Evolutionary conservation across 2,329 filamentous ascomycete species (phyloP), one percentile per base, ranked within the genome.

Genomic region (Ambrosiella beaveri): DNA sequence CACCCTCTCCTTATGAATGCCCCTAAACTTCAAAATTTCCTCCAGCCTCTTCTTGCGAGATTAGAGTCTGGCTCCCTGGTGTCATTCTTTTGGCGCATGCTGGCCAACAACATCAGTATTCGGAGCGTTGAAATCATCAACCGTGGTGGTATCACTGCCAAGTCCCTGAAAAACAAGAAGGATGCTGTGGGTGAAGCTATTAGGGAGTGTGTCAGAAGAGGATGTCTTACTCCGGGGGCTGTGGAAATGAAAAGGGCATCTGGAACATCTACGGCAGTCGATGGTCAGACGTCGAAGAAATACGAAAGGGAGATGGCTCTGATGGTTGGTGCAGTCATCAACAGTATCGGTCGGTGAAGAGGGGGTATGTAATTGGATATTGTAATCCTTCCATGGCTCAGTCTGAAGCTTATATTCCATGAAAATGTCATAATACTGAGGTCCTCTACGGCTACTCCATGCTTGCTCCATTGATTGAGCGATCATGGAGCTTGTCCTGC

Each of bases 301-400:
- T 96, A 88, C 88, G 91, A 96, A 65, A 79, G 91, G 44, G 93
- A 97, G 71, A 85, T 90, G 53, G 89, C 90, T 1, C 90, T 97
- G 53, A 96, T 97, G 91, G 86, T 95, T 47, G 85, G 86, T 56
- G 87, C 87, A 64, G 81, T 96, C 5, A 75, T 89, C 44, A 78
- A 77, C 53, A 76, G 76, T 60, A 64, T 81, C 3, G 72, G 74
- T 9, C 40, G 51, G 40, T 58, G 57, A 58, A 27, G 8, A 13
- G n/a, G 51, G 37, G 35, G n/a, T 39, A 19, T 39, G 15, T 47
- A 44, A 11, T 12, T 6, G 50, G 35, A 8, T 12, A 4, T 4
- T 27, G 27, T 27, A 4, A 4, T 27, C 3, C 27, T 27, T 4
- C 27, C 27, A 27, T 27, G 27, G 27, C 27, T 5, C 27, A 27